Percentiles rank a stretch among this genome's conserved stretches.
Conservation (phyloP, 2,329 filamentous ascomycete species). For the Clonostachys rosea region DNA sequence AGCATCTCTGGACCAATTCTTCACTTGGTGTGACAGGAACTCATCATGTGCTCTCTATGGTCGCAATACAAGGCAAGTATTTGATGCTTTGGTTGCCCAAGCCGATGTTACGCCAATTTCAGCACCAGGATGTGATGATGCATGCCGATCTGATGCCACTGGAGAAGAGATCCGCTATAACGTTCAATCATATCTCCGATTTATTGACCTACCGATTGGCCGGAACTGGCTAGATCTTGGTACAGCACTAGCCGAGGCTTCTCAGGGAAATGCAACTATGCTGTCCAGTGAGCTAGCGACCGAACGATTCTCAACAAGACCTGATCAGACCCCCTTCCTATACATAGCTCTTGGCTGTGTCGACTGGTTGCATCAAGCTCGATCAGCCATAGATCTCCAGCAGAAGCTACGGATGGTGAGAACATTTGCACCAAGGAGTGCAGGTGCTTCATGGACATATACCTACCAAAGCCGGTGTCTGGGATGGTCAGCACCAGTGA, state of each 20-base stretch:
- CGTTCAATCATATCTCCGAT: slow-evolving; percentile 5
- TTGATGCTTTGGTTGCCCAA: slow-evolving; percentile 6
- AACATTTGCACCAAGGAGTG: slow-evolving; percentile 9
- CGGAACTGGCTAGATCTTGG: slow-evolving; percentile 9
- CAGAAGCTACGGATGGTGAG: slow-evolving; percentile 5
- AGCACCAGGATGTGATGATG: slow-evolving; percentile 1
- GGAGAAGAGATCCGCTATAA: slow-evolving; percentile 13
- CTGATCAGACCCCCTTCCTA: slow-evolving; percentile 2
- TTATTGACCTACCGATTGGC: slow-evolving; percentile 4
- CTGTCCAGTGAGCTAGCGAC: slow-evolving; percentile 6
- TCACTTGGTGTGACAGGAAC: slow-evolving; percentile 12
- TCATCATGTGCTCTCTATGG: slow-evolving; percentile 8
- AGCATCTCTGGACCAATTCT: slow-evolving; percentile 9
- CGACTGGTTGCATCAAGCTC: slow-evolving; percentile 10
- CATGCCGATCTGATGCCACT: slow-evolving; percentile 10
- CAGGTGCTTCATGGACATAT: slow-evolving; percentile 7
- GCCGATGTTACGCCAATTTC: slow-evolving; percentile 8
- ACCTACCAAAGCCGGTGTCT: slow-evolving; percentile 10
- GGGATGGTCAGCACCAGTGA: slow-evolving; percentile 11
- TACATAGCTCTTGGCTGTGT: slow-evolving; percentile 13
- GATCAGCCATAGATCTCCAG: slow-evolving; percentile 5
- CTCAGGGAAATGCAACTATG: slow-evolving; percentile 10
- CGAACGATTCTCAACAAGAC: not conserved
- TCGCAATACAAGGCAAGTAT: slow-evolving; percentile 5
- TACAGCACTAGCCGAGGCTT: slow-evolving; percentile 7